phyloP scores from a whole-genome alignment of 106 monocot species.

The Iris macrosiphon region DNA sequence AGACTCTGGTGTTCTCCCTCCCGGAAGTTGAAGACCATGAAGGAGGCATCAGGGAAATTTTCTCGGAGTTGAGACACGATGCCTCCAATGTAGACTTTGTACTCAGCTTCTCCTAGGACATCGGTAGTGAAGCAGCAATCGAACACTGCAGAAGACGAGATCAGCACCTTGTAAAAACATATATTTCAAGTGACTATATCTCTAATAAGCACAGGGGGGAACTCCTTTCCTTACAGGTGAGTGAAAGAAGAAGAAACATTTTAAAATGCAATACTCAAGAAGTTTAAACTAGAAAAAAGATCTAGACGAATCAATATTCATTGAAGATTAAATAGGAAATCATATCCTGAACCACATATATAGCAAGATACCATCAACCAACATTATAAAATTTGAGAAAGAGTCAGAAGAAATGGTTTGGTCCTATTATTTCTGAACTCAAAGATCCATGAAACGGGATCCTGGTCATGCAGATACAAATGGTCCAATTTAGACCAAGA shows the following conservation, averaged over 20 bases:
- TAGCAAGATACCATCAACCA: no score
- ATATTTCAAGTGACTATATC: neutral
- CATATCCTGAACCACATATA: neutral
- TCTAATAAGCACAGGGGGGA: neutral
- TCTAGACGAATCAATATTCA: neutral
- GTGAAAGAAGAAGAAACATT: no score
- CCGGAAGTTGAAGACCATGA: slow-evolving; percentile 93
- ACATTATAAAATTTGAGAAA: no score
- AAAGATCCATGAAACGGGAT: no score
- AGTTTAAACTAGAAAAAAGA: neutral
- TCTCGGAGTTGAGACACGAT: slow-evolving; percentile 68
- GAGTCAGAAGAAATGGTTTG: no score
- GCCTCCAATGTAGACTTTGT: slow-evolving; percentile 55
- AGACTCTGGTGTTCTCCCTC: slow-evolving; percentile 72
- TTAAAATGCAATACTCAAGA: no score
- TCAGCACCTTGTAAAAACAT: no score
- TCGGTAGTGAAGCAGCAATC: slow-evolving; percentile 92
- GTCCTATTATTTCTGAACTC: no score
- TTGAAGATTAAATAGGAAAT: neutral
- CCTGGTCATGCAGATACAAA: no score
- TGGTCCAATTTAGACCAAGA: no score
- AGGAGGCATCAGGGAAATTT: slow-evolving; percentile 72
- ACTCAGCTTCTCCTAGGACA: slow-evolving; percentile 54
- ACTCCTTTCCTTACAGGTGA: no score
- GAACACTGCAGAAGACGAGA: slow-evolving; percentile 86